Evolutionary conservation across 2,329 filamentous ascomycete species (phyloP), one percentile per base, ranked within the genome.

Genomic region (Pseudogymnoascus sp.): DNA sequence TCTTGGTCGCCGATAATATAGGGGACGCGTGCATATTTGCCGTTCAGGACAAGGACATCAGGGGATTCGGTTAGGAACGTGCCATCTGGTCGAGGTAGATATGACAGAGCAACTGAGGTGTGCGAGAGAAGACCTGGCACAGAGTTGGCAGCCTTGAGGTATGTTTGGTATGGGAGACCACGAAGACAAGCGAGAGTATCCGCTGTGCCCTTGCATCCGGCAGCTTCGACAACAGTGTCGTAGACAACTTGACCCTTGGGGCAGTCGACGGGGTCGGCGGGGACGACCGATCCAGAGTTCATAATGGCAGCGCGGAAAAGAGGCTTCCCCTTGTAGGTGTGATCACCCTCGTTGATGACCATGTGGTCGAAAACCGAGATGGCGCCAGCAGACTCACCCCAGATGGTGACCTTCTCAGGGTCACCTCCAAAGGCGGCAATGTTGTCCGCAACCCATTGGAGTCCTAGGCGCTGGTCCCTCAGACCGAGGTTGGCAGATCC

Each of bases 361-460:
- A 91, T 90, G 67, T 93, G 90, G 68, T 92, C 83, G 57, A 88
- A 81, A 1, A 90, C 87, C 0, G 87, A 91, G 64, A 92, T 90
- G 12, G 84, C 76, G 0, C 87, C 86, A 0, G 87, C 86, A 30
- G 36, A 47, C 70, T 92, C 86, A 25, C 89, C 89, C 86, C 86
- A 91, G 63, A 93, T 86, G 0, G 88, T 92, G 5, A 92, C 88
- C 71, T 88, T 88, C n/a, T 78, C 77, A 0, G 88, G 86, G 70
- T 93, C 89, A 12, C 90, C 90, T 8, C 90, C 90, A 69, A 94
- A 95, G 0, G 83, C 79, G 1, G 76, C 84, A 61, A 93, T 90
- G 66, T 92, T 90, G 67, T 90, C 87, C 6, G 87, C 84, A 1
- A 90, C 82, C 89, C 89, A 93, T 70, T 92, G 75, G 6, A 93